Evolutionary conservation across 2,329 filamentous ascomycete genomes (phyloP).

Genomic region (Magnaporthiopsis poae): DNA sequence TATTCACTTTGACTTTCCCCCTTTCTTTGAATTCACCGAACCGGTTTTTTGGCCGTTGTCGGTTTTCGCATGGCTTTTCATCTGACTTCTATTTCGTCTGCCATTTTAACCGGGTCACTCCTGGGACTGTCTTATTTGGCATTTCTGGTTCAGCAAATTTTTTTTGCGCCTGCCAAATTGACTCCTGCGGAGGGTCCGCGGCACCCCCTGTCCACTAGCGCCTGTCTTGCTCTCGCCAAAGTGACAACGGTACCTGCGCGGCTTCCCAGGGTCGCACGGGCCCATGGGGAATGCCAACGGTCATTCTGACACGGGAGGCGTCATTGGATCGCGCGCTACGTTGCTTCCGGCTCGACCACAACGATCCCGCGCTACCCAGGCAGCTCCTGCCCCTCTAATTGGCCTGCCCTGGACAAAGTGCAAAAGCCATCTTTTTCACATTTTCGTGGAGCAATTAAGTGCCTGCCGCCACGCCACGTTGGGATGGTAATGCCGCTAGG

Average conservation of each 20-base stretch:
- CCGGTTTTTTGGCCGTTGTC: too few relatives aligned
- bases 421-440: neutral
- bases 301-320: neutral
- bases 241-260: neutral
- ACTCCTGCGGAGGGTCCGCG: neutral
- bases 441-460: too few relatives aligned
- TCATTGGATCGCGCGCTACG: neutral
- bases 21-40: neutral
- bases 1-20: too few relatives aligned
- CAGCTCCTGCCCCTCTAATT: neutral
- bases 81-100: neutral
- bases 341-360: neutral
- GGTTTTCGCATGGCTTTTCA: neutral
- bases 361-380: neutral
- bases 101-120: neutral
- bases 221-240: neutral
- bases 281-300: neutral
- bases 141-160: neutral
- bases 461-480: neutral
- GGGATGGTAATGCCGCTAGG: neutral
- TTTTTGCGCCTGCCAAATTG: neutral
- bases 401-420: neutral
- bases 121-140: neutral
- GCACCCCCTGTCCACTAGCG: neutral
- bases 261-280: neutral